Evolutionary conservation across 176 grass and related monocot genomes (phyloP), one percentile per base, ranked within the genome.

Genomic region (Musa itinerans): DNA sequence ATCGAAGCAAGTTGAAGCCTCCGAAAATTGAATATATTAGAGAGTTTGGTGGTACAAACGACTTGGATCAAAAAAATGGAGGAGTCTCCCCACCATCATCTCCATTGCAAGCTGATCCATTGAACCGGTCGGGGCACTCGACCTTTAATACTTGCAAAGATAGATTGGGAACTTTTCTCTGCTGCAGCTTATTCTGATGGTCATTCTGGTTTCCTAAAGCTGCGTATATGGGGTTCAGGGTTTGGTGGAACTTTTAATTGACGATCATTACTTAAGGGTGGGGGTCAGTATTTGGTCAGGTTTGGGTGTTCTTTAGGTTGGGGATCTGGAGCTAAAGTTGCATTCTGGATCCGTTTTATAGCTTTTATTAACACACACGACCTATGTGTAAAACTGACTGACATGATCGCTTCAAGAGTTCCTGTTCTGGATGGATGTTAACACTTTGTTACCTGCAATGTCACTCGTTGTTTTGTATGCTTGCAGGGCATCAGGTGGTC

Each of bases 21-120:
- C 86, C 80, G 8, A 99, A 88, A 75, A 88, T 94, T 76, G 95
- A 99, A 76, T 99, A 94, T 82, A 94, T 94, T 66, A 99, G 88
- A 81, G 95, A 99, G 80, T 99, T 99, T 87, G 95, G 90, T 81
- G 95, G 88, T 85, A 83, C 84, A 77, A 79, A 81, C 77, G 67
- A 76, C 73, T 79, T 74, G 78, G 74, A 79, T 20, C 50, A 80
- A 53, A 94, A 93, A 87, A 69, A 87, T 74, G 79, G 34, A 29
- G 29, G 86, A 81, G 83, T 94, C 26, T 94, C 95, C 82, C 91
- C 91, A 17, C 95, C 91, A 86, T 89, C 88, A 48, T 99, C 95
- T 89, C 95, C 95, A 84, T 80, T 94, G 79, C 88, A 84, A 83
- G 87, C 87, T 83, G 86, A 80, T 84, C 69, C 82, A 68, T 81